A percentile compares a stretch with the other conserved stretches of the same genome.
These are phyloP conservation scores for Phytophthora rubi DNA, from an alignment of 352 stramenopile genomes.

Conservation along the genomic window DNA sequence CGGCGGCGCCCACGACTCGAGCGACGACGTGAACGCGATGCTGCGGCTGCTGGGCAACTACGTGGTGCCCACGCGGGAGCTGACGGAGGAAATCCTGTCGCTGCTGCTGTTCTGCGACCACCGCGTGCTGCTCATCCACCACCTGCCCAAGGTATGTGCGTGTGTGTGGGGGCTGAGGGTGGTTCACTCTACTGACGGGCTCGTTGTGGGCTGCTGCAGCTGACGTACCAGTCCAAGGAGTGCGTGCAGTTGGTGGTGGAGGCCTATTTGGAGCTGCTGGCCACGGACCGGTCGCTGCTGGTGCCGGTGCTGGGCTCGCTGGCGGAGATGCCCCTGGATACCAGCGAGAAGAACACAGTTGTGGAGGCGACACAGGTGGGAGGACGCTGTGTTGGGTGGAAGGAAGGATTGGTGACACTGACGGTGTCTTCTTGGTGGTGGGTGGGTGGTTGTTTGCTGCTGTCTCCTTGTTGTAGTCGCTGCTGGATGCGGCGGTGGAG, in stretches of 20 bases:
- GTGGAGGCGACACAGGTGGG: slow-evolving; percentile 67
- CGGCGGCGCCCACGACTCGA: slow-evolving; percentile 52
- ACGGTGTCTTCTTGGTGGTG: not conserved
- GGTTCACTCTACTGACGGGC: no score
- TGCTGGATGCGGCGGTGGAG: slow-evolving; percentile 78
- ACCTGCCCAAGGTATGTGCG: slow-evolving; percentile 67
- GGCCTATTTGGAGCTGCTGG: slow-evolving; percentile 76
- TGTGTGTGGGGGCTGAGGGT: no score
- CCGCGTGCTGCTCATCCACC: slow-evolving; percentile 79
- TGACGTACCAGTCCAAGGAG: slow-evolving; percentile 83
- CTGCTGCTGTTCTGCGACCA: slow-evolving; percentile 80
- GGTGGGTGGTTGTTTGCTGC: not conserved
- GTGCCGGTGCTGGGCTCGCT: slow-evolving; percentile 83
- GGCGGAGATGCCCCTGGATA: slow-evolving; percentile 72
- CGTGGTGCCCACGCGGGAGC: slow-evolving; percentile 64
- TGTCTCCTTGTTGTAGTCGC: slow-evolving; percentile 34
- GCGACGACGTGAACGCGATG: slow-evolving; percentile 74
- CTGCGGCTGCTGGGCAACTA: slow-evolving; percentile 81
- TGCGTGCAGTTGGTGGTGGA: slow-evolving; percentile 81
- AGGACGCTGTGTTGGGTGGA: not conserved
- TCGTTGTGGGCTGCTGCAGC: slow-evolving; percentile 32
- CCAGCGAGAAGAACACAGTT: slow-evolving; percentile 67
- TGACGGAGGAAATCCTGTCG: slow-evolving; percentile 78
- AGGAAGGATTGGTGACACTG: not conserved
- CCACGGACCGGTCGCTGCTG: slow-evolving; percentile 76